Conservation (phyloP, 31 red algal genomes). For the Bonnemaisonia californica region DNA sequence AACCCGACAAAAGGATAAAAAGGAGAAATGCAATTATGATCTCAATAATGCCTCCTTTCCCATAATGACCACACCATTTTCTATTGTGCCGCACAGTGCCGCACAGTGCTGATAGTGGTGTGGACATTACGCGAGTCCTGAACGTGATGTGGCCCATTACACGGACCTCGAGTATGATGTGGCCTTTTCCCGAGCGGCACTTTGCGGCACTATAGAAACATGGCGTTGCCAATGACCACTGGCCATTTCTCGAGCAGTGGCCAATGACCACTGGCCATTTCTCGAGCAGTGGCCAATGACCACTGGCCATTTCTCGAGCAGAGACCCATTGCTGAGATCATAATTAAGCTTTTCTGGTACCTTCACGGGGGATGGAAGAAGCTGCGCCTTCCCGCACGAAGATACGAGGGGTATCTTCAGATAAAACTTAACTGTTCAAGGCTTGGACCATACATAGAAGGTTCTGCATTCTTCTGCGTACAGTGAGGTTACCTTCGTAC, state of each 20-base stretch:
- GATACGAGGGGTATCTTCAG: too few species aligned
- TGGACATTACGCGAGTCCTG: too few species aligned
- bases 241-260: background rate
- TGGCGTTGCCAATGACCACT: too few species aligned
- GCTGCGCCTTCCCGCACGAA: background rate
- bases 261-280: background rate
- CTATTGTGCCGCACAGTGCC: too few species aligned
- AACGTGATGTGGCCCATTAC: too few species aligned
- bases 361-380: background rate
- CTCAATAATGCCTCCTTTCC: too few species aligned
- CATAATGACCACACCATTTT: too few species aligned
- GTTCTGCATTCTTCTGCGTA: background rate
- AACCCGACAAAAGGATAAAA: too few species aligned
- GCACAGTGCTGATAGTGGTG: too few species aligned
- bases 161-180: background rate
- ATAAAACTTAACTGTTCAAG: too few species aligned
- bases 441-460: conserved; percentile 2
- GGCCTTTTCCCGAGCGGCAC: background rate
- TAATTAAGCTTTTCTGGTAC: background rate
- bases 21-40: too few species aligned
- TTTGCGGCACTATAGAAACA: too few species aligned
- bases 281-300: background rate
- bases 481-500: background rate
- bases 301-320: background rate
- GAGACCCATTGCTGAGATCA: background rate